Percentiles rank a stretch among this genome's conserved stretches.
Conservation (phyloP, 768 basidiomycete species). For the Trichaptum fuscoviolaceum region DNA sequence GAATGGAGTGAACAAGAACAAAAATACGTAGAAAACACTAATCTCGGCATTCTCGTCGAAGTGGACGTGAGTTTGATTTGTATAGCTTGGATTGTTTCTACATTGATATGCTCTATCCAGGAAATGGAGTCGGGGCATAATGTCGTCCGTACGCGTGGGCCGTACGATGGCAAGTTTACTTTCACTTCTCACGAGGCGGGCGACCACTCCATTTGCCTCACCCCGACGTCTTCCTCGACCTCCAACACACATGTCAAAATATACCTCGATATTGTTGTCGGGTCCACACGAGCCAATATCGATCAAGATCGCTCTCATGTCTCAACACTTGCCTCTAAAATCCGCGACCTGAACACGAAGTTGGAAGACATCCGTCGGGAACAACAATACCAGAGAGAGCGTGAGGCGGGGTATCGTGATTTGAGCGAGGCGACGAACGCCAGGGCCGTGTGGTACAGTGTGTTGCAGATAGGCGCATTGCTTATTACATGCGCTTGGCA, state of each 20-base stretch:
- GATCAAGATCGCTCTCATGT: conserved; percentile 86
- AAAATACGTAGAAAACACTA: conserved; percentile 61
- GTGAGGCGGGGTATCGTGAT: conserved; percentile 86
- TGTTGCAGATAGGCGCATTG: conserved; percentile 82
- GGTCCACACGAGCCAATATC: conserved; percentile 78
- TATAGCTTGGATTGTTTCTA: conserved; percentile 3
- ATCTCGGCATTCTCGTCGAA: conserved; percentile 85
- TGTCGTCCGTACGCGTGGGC: conserved; percentile 88
- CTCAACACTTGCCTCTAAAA: conserved; percentile 71
- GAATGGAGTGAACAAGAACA: conserved; percentile 81
- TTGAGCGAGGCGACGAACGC: conserved; percentile 87
- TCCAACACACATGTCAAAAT: conserved; percentile 84
- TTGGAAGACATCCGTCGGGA: conserved; percentile 90
- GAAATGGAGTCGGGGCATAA: conserved; percentile 78
- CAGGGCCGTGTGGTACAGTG: conserved; percentile 92
- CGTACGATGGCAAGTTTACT: conserved; percentile 87
- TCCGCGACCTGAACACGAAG: conserved; percentile 91
- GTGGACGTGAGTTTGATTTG: conserved; percentile 62
- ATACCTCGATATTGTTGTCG: conserved; percentile 92
- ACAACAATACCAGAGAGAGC: conserved; percentile 96
- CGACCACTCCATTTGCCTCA: conserved; percentile 95
- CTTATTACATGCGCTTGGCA: conserved; percentile 90
- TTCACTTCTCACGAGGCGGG: conserved; percentile 97
- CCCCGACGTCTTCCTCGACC: conserved; percentile 69
- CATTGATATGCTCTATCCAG: conserved; percentile 34